Conservation (phyloP, 2,329 filamentous ascomycete species). For the Sporothrix mexicana region DNA sequence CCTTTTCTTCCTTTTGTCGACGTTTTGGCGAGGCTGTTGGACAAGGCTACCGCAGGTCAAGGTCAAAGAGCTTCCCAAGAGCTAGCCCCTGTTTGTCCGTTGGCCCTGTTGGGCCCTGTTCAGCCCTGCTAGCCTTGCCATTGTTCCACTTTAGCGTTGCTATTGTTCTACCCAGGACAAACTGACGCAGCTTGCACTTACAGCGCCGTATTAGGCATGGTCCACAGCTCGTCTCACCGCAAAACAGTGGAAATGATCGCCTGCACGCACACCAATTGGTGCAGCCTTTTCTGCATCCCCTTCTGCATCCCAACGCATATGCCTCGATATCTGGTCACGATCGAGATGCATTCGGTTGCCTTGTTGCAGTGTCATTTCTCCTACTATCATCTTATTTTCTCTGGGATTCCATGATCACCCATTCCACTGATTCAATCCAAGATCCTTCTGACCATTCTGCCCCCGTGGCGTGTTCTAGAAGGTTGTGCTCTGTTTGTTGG, state of each 20-base stretch:
- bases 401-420: neutral
- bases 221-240: neutral
- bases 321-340: neutral
- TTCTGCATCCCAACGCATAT: neutral
- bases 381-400: neutral
- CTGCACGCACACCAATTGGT: neutral
- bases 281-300: neutral
- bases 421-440: neutral
- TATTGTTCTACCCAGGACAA: too few species aligned
- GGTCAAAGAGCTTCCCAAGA: neutral
- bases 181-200: too few species aligned
- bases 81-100: too few species aligned
- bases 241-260: neutral
- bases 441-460: neutral
- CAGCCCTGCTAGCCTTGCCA: constrained; percentile 28
- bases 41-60: constrained; percentile 8
- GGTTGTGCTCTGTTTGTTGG: neutral
- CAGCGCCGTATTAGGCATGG: neutral
- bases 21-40: too few species aligned
- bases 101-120: too few species aligned
- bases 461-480: neutral
- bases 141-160: constrained; percentile 35
- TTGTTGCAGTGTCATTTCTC: neutral
- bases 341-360: neutral
- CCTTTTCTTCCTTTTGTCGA: neutral